Evolutionary conservation across 2,329 filamentous ascomycete species (phyloP).

Genomic region (Cyphellophora europaea): DNA sequence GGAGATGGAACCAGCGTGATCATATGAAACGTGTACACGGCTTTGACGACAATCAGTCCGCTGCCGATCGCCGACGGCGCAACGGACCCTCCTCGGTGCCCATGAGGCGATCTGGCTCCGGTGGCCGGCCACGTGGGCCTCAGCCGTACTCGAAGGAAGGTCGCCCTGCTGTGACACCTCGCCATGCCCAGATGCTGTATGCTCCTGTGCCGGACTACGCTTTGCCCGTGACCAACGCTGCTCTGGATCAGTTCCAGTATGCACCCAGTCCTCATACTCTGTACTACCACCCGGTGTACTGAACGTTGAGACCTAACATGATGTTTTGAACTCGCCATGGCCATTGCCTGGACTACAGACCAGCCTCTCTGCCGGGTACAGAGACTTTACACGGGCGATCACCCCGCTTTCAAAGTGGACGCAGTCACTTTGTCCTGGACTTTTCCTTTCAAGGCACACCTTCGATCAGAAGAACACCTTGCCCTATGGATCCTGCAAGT

Average conservation of each 20-base stretch:
- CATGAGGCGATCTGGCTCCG: constrained; percentile 19
- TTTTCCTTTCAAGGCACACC: too few species aligned
- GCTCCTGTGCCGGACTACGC: constrained; percentile 2
- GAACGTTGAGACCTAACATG: too few species aligned
- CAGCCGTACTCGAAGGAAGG: constrained; percentile 5
- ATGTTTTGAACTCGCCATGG: too few species aligned
- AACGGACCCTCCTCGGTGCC: constrained; percentile 14
- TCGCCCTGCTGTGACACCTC: constrained; percentile 7
- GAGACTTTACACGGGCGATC: background rate
- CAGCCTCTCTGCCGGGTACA: constrained; percentile 1
- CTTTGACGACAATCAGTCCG: constrained; percentile 27
- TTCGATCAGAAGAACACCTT: too few species aligned
- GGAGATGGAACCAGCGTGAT: constrained; percentile 91
- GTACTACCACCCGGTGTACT: too few species aligned
- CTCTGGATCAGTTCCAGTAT: too few species aligned
- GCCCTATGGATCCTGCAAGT: too few species aligned
- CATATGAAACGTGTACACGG: constrained; percentile 94
- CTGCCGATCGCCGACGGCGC: constrained; percentile 15
- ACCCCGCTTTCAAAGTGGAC: background rate
- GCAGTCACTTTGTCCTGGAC: background rate
- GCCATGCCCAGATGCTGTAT: constrained; percentile 8
- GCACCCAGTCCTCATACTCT: too few species aligned
- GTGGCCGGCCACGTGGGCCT: constrained; percentile 6
- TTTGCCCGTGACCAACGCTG: background rate
- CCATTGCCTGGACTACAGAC: too few species aligned